Evolutionary conservation across 441 rosid species (phyloP).

Genomic region (Corymbia citriodora): DNA sequence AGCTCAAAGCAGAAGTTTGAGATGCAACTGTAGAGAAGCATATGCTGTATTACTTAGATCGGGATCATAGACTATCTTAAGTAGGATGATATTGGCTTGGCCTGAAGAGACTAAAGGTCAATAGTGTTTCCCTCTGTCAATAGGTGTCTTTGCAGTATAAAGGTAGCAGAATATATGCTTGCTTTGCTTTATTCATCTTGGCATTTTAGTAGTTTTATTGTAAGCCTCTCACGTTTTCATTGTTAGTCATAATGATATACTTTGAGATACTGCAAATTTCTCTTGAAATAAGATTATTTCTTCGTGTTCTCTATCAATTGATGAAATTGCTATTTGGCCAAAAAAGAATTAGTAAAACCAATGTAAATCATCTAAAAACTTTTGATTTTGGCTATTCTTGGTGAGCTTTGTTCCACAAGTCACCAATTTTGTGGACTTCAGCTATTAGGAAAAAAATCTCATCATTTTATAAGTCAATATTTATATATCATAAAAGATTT

Average conservation of each 20-base stretch:
- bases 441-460: not conserved
- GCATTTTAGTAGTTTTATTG: not conserved
- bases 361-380: not conserved
- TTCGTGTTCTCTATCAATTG: not conserved
- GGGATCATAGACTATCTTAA: no score
- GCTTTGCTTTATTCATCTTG: not conserved
- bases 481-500: accelerated
- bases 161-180: not conserved
- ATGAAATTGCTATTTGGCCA: not conserved
- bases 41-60: no score
- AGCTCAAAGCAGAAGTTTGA: not conserved
- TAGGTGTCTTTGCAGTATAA: not conserved
- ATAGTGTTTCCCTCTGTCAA: not conserved
- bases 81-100: no score
- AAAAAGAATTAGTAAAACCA: not conserved
- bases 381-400: not conserved
- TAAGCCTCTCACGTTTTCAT: not conserved
- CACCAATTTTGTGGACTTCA: not conserved
- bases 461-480: not conserved
- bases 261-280: not conserved
- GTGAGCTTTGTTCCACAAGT: not conserved
- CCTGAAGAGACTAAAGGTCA: no score
- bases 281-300: not conserved
- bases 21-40: not conserved
- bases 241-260: not conserved